A percentile compares a stretch with the other conserved stretches of the same genome.
Evolutionary conservation across 2,329 filamentous ascomycete genomes (phyloP).

Genomic region (Chrysoporthe austroafricana): DNA sequence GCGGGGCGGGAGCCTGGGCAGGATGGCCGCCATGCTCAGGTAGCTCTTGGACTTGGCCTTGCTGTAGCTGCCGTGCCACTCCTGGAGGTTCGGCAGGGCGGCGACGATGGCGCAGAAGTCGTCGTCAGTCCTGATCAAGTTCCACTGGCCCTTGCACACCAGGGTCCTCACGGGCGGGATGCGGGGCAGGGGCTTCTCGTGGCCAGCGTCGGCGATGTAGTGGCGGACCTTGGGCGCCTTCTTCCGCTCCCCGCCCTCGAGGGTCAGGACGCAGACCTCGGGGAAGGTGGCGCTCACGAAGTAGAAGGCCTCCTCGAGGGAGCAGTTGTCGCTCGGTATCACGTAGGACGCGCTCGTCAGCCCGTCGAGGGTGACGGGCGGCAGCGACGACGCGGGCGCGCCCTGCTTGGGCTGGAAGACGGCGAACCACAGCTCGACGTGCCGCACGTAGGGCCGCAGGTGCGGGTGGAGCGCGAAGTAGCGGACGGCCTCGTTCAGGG

Average conservation of each 20-base stretch:
- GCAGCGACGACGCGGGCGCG: constrained; percentile 48
- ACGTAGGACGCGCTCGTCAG: constrained; percentile 62
- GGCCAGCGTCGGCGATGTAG: constrained; percentile 43
- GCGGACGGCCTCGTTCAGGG: constrained; percentile 59
- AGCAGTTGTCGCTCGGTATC: constrained; percentile 67
- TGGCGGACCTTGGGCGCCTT: constrained; percentile 71
- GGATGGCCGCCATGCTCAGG: constrained; percentile 67
- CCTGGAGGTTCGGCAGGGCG: constrained; percentile 67
- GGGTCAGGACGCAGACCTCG: constrained; percentile 66
- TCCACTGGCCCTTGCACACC: constrained; percentile 77
- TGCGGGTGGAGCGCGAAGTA: constrained; percentile 65
- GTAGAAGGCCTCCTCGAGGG: constrained; percentile 69
- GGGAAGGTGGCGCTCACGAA: constrained; percentile 65
- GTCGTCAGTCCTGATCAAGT: constrained; percentile 65
- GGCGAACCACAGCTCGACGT: constrained; percentile 79
- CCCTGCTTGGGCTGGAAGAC: constrained; percentile 66
- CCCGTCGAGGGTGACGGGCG: constrained; percentile 58
- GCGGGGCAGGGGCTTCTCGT: constrained; percentile 34
- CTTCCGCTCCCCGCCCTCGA: constrained; percentile 78
- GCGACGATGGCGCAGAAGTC: constrained; percentile 66
- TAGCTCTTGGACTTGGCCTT: constrained; percentile 77
- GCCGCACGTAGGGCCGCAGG: constrained; percentile 67
- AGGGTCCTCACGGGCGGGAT: constrained; percentile 66
- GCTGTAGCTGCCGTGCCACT: constrained; percentile 67
- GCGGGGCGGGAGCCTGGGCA: constrained; percentile 59